phyloP scores from a whole-genome alignment of 225 moss, liverwort and hornwort genomes.

The Pseudoscleropodium purum region DNA sequence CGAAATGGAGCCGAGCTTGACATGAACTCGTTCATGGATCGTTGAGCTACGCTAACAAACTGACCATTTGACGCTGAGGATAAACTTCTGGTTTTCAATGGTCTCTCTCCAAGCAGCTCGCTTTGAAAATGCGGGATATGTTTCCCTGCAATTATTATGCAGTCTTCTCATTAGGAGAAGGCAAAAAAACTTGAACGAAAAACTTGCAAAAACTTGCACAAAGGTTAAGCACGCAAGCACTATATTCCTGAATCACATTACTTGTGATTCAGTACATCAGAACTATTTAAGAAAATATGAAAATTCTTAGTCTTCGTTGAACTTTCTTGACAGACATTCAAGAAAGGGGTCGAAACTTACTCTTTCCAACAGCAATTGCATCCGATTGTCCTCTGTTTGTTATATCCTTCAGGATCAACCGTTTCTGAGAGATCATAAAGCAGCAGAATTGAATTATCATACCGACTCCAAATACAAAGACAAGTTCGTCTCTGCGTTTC shows the following conservation, averaged over 20 bases:
- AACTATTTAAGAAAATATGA: neutral
- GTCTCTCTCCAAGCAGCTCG: conserved; percentile 12
- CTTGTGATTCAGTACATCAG: neutral
- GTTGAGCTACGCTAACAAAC: conserved; percentile 23
- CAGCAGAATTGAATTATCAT: neutral
- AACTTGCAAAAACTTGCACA: neutral
- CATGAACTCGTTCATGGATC: conserved; percentile 44
- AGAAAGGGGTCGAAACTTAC: conserved; percentile 7
- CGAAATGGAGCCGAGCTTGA: conserved; percentile 37
- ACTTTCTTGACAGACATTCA: neutral
- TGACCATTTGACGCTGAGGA: conserved; percentile 18
- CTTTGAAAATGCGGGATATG: conserved; percentile 5
- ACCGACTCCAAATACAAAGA: neutral
- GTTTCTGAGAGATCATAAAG: neutral
- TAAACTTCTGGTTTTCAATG: conserved; percentile 7
- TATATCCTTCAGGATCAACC: conserved; percentile 8
- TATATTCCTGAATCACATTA: neutral
- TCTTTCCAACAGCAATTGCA: conserved; percentile 28
- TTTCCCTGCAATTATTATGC: conserved; percentile 20
- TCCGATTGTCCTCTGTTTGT: conserved; percentile 11
- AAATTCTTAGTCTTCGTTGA: neutral
- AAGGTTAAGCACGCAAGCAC: neutral
- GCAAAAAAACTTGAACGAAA: neutral
- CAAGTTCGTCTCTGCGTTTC: neutral
- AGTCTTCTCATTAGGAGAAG: neutral